These are phyloP conservation scores for Ophiocordyceps camponoti-leonardi DNA, from an alignment of 2,329 filamentous ascomycete species.

Conservation along the genomic window DNA sequence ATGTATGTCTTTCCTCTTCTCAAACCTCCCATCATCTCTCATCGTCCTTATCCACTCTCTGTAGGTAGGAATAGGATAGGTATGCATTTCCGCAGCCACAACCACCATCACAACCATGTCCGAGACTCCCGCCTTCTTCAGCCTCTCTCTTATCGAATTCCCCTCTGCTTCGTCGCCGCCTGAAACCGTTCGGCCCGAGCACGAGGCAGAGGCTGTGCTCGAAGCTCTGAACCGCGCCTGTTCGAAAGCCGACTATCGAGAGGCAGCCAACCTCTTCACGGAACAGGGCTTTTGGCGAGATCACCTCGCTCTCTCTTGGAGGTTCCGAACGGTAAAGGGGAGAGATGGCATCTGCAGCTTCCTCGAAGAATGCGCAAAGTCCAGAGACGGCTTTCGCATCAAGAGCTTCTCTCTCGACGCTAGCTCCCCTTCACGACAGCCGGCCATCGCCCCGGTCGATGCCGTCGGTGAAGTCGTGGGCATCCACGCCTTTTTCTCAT, in stretches of 20 bases:
- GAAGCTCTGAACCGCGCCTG: slow-evolving; percentile 23
- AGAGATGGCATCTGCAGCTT: slow-evolving; percentile 20
- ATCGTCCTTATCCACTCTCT: no score
- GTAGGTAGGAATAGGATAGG: no score
- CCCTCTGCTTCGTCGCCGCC: slow-evolving; percentile 13
- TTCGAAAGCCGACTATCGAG: slow-evolving; percentile 13
- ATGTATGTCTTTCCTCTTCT: no score
- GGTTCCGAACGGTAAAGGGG: slow-evolving; percentile 32
- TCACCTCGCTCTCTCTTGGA: slow-evolving; percentile 38
- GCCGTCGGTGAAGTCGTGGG: slow-evolving; percentile 28
- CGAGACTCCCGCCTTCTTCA: slow-evolving; percentile 15
- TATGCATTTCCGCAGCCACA: no score
- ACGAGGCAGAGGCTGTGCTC: slow-evolving; percentile 12
- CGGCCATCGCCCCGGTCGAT: slow-evolving; percentile 29
- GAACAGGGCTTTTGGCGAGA: slow-evolving; percentile 39
- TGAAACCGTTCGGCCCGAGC: slow-evolving; percentile 14
- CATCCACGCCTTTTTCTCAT: slow-evolving; percentile 36
- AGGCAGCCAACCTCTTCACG: slow-evolving; percentile 21
- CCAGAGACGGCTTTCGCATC: slow-evolving; percentile 21
- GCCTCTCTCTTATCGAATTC: slow-evolving; percentile 29
- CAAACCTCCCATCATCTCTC: no score
- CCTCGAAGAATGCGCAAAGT: slow-evolving; percentile 13
- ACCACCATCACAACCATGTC: no score
- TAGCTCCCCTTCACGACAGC: slow-evolving; percentile 24
- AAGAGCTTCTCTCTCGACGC: slow-evolving; percentile 26